Evolutionary conservation across 2,329 filamentous ascomycete species (phyloP).

Genomic region (Colletotrichum plurivorum): DNA sequence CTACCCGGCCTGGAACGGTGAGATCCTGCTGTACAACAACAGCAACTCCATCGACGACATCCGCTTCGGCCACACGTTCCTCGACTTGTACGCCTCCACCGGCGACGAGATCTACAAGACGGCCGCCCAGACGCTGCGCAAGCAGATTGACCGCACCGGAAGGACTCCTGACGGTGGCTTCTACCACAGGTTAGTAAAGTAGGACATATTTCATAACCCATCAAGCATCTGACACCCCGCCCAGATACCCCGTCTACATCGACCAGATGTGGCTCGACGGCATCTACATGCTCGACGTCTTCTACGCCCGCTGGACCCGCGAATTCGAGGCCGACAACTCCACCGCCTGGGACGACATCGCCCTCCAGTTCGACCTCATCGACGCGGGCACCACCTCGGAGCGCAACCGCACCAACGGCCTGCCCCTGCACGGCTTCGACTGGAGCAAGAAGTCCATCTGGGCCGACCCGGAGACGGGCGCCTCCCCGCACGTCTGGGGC

Average conservation of each 20-base stretch:
- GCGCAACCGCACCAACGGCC: constrained; percentile 52
- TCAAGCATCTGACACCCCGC: too few species aligned
- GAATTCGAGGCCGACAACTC: constrained; percentile 38
- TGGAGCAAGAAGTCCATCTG: constrained; percentile 60
- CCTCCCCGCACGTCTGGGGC: constrained; percentile 65
- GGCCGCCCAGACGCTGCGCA: constrained; percentile 27
- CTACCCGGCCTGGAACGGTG: constrained; percentile 43
- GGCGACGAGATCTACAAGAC: constrained; percentile 40
- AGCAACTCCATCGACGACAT: constrained; percentile 41
- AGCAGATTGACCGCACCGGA: constrained; percentile 37
- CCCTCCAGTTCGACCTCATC: constrained; percentile 59
- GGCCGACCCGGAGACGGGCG: constrained; percentile 62
- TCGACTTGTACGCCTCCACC: constrained; percentile 35
- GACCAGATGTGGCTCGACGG: constrained; percentile 57
- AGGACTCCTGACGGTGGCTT: constrained; percentile 37
- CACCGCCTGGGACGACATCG: constrained; percentile 59
- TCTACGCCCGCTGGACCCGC: constrained; percentile 51
- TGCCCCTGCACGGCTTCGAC: constrained; percentile 68
- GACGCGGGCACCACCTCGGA: constrained; percentile 52
- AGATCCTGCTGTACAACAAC: constrained; percentile 38
- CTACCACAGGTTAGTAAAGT: constrained; percentile 38
- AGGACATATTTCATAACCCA: too few species aligned
- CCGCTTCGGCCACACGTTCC: constrained; percentile 39
- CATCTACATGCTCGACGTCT: constrained; percentile 58
- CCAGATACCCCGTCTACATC: constrained; percentile 45